phyloP scores from a whole-genome alignment of 2,329 filamentous ascomycete genomes.

The Hymenoscyphus linearis region DNA sequence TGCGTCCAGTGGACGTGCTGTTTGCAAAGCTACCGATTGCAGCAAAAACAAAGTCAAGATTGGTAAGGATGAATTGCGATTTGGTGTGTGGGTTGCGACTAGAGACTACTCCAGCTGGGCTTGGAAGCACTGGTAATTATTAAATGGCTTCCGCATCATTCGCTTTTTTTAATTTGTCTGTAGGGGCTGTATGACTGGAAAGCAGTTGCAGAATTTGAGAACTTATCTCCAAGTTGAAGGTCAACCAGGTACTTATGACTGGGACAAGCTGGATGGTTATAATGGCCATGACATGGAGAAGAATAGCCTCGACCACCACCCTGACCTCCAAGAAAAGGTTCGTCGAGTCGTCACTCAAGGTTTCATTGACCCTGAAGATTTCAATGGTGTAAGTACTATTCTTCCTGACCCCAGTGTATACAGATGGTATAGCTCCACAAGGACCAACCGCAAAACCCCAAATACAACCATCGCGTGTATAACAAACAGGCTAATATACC shows the following conservation, averaged over 20 bases:
- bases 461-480: background rate
- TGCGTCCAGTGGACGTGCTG: background rate
- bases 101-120: constrained; percentile 55
- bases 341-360: constrained; percentile 66
- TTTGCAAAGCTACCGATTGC: constrained; percentile 48
- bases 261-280: constrained; percentile 51
- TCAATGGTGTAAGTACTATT: constrained; percentile 69
- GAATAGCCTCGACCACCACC: constrained; percentile 35
- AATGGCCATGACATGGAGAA: constrained; percentile 70
- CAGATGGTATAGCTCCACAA: too few species aligned
- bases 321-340: constrained; percentile 68
- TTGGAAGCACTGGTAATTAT: constrained; percentile 80
- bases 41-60: constrained; percentile 68
- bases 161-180: background rate
- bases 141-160: too few species aligned
- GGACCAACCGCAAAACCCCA: too few species aligned
- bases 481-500: background rate
- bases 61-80: constrained; percentile 69
- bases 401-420: too few species aligned
- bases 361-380: constrained; percentile 80
- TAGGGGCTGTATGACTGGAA: constrained; percentile 86
- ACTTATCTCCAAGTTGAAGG: constrained; percentile 45
- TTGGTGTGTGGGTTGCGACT: constrained; percentile 67
- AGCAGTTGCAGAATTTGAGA: constrained; percentile 61
- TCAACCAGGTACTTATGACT: constrained; percentile 41